These are phyloP conservation scores for Lactarius tabidus DNA, from an alignment of 768 basidiomycete genomes.

Conservation along the genomic window DNA sequence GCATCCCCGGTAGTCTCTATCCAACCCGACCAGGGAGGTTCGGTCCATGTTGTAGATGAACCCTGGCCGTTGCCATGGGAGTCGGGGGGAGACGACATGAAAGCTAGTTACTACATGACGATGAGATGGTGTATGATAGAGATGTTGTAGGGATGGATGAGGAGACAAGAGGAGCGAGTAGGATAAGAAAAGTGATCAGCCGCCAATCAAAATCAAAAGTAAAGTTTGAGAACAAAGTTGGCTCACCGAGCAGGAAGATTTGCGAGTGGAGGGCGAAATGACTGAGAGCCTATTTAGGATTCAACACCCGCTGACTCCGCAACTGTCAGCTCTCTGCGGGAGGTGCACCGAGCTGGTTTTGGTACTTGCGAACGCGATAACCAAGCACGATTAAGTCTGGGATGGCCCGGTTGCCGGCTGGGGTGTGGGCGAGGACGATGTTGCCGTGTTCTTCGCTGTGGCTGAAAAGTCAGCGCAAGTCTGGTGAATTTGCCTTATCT, in stretches of 20 bases:
- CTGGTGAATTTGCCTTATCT: constrained; percentile 15
- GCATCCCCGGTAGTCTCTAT: constrained; percentile 95
- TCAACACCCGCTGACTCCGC: constrained; percentile 28
- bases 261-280: constrained; percentile 28
- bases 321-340: constrained; percentile 9
- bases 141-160: not conserved
- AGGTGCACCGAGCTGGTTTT: constrained; percentile 3
- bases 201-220: constrained; percentile 28
- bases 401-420: constrained; percentile 1
- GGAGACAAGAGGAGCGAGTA: constrained; percentile 10
- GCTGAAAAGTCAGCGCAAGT: constrained; percentile 19
- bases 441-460: constrained; percentile 22
- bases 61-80: constrained; percentile 20
- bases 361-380: constrained; percentile 1
- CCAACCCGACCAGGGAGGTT: constrained; percentile 91
- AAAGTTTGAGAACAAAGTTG: constrained; percentile 29
- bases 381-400: constrained; percentile 10
- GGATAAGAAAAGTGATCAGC: constrained; percentile 23
- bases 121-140: not conserved
- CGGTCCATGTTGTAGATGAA: constrained; percentile 58
- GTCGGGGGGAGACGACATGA: constrained; percentile 26
- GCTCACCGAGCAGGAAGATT: constrained; percentile 31
- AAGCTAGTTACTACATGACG: constrained; percentile 11
- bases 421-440: constrained; percentile 6
- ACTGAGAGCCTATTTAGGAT: constrained; percentile 28